A percentile compares a stretch with the other conserved stretches of the same genome.
These are phyloP conservation scores for Nothomitra cinnamomea DNA, from an alignment of 2,329 filamentous ascomycete genomes.

Conservation along the genomic window DNA sequence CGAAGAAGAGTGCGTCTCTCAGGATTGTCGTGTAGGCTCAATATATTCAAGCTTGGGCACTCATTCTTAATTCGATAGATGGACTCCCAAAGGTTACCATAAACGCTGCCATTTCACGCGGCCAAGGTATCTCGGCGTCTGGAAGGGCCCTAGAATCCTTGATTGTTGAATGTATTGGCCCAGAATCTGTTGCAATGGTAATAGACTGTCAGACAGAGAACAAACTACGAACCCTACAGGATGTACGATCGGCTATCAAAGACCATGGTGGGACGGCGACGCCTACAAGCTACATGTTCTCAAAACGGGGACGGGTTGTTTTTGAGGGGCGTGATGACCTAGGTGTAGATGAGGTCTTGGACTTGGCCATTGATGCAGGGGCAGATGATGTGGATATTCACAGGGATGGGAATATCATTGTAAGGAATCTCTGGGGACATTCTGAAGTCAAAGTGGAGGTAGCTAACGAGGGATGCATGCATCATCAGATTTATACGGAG, in stretches of 20 bases:
- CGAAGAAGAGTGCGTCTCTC: conserved; percentile 49
- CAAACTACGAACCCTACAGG: conserved; percentile 54
- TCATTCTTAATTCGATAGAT: conserved; percentile 23
- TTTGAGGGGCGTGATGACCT: conserved; percentile 43
- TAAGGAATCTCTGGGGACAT: neutral
- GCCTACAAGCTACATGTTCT: conserved; percentile 70
- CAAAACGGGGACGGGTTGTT: conserved; percentile 57
- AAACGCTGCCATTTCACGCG: conserved; percentile 71
- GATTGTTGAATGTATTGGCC: conserved; percentile 66
- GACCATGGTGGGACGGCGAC: conserved; percentile 51
- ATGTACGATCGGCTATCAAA: conserved; percentile 56
- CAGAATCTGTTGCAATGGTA: conserved; percentile 55
- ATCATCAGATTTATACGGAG: conserved; percentile 41
- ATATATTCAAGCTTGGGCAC: neutral
- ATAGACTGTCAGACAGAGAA: conserved; percentile 78
- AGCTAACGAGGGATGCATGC: neutral
- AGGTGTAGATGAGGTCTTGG: conserved; percentile 53
- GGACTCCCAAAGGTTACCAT: conserved; percentile 73
- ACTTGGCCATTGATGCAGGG: conserved; percentile 72
- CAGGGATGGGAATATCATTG: conserved; percentile 48
- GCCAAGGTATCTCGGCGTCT: conserved; percentile 62
- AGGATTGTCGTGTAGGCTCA: neutral
- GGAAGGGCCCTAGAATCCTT: conserved; percentile 63
- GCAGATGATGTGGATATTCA: conserved; percentile 56
- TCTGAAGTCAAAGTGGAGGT: neutral